A percentile compares a stretch with the other conserved stretches of the same genome.
Evolutionary conservation across 2,329 filamentous ascomycete species (phyloP).

Genomic region (Colletotrichum sp.): DNA sequence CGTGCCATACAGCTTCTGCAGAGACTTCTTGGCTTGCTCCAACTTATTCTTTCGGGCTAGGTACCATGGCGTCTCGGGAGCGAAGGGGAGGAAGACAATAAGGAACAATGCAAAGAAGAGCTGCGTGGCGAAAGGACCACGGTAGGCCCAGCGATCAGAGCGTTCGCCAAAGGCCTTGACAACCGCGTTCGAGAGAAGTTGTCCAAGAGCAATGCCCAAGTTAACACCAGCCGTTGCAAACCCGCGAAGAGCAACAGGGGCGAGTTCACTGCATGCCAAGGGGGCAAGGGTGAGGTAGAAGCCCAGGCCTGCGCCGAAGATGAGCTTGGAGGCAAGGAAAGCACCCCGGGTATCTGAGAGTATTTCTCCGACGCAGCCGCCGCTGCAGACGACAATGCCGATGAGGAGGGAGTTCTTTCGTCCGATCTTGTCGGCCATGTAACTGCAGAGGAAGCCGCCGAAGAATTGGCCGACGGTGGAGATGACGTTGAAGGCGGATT

Average conservation of each 20-base stretch:
- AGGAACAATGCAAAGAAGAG: conserved; percentile 54
- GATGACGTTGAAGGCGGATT: conserved; percentile 54
- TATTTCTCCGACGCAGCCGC: conserved; percentile 66
- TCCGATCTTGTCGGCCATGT: conserved; percentile 50
- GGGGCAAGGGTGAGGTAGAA: conserved; percentile 64
- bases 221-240: conserved; percentile 65
- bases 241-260: conserved; percentile 61
- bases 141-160: conserved; percentile 52
- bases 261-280: conserved; percentile 65
- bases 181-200: conserved; percentile 57
- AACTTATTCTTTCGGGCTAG: conserved; percentile 45
- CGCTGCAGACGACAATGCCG: conserved; percentile 49
- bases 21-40: conserved; percentile 43
- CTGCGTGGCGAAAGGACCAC: conserved; percentile 51
- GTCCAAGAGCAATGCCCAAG: conserved; percentile 66
- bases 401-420: conserved; percentile 48
- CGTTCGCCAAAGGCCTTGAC: conserved; percentile 45
- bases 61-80: conserved; percentile 57
- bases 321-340: conserved; percentile 64
- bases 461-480: conserved; percentile 62
- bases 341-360: conserved; percentile 60
- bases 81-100: conserved; percentile 47
- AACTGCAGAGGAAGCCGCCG: conserved; percentile 56
- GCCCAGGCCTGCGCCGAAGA: conserved; percentile 64
- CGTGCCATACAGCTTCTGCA: conserved; percentile 48